These are phyloP conservation scores for Candida sithepensis DNA, from an alignment of 805 yeast species.

Conservation along the genomic window DNA sequence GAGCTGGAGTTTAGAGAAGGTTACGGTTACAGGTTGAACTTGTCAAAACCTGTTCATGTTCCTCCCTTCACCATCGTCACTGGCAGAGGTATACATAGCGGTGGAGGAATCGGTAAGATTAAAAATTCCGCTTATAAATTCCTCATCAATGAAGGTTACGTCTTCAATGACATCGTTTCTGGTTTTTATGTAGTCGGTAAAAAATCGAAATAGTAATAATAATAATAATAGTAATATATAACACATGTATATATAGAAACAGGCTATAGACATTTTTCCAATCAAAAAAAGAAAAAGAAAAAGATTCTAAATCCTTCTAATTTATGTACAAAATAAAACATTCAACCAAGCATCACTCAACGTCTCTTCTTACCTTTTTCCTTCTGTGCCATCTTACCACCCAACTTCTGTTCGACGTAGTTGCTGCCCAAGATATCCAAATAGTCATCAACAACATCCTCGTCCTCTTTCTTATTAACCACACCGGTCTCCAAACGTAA, in stretches of 20 bases:
- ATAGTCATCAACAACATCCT: conserved; percentile 39
- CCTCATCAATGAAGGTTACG: conserved; percentile 36
- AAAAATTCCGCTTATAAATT: conserved; percentile 38
- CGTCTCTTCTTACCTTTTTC: conserved; percentile 26
- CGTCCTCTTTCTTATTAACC: conserved; percentile 20
- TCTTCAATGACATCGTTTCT: conserved; percentile 46
- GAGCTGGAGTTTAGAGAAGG: conserved; percentile 45
- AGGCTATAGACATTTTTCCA: neutral
- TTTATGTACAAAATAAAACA: conserved; percentile 1
- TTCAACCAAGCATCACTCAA: too few relatives aligned
- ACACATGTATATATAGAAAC: neutral
- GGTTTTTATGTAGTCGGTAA: conserved; percentile 43
- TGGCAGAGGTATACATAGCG: conserved; percentile 70
- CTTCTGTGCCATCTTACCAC: conserved; percentile 33
- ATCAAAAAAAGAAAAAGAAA: too few relatives aligned
- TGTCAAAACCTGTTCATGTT: conserved; percentile 36
- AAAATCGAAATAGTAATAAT: conserved; percentile 3
- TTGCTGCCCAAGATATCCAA: conserved; percentile 54
- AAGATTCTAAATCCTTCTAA: too few relatives aligned
- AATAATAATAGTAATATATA: neutral
- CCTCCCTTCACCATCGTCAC: conserved; percentile 50
- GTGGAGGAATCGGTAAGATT: conserved; percentile 50
- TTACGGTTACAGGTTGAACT: conserved; percentile 34
- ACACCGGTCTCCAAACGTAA: conserved; percentile 28
- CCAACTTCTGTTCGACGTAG: conserved; percentile 33